Evolutionary conservation across 1,139 yeast species (phyloP), one percentile per base, ranked within the genome.

Genomic region (Taphrina populina): DNA sequence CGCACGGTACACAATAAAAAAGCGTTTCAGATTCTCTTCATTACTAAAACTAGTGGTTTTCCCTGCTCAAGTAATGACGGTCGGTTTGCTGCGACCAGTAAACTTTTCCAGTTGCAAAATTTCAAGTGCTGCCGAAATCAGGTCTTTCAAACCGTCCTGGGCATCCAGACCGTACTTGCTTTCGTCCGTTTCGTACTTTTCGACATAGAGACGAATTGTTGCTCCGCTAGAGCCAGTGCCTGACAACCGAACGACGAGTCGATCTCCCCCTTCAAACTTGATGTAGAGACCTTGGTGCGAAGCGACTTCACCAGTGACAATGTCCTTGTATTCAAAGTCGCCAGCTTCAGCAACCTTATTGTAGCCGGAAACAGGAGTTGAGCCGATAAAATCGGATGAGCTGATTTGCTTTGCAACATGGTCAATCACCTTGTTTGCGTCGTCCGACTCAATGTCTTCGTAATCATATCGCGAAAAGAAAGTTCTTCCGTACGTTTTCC

Each of bases 201-300:
- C 98, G 69, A 90, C 75, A 71, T 92, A 92, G 63, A 92, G 76
- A 71, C 99, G 82, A 60, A 94, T 90, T 2, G 99, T 92, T 17
- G 98, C 97, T 46, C 98, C 99, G 1, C 95, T 83, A 1, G 97
- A 88, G 4, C 99, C 99, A 10, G 99, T 92, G 58, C 99, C 99
- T 0, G 96, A 88, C 63, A 92, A 77, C 71, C 99, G 83, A 47
- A 88, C 87, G 40, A 94, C 87, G 58, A 90, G 80, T 69, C 97
- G 80, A 60, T 88, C 79, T 2, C 97, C 97, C 65, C 82, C 83
- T 46, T 77, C 77, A 62, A 90, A 79, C 71, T 84, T 88, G 63
- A 90, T 83, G 67, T 77, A 92, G 58, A 92, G 78, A 43, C 99
- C 99, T 75, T 92, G 99, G 68, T 88, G 83, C n/a, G 73, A 69